phyloP scores from a whole-genome alignment of 164 flowering plant species.

The Magnolia officinalis region DNA sequence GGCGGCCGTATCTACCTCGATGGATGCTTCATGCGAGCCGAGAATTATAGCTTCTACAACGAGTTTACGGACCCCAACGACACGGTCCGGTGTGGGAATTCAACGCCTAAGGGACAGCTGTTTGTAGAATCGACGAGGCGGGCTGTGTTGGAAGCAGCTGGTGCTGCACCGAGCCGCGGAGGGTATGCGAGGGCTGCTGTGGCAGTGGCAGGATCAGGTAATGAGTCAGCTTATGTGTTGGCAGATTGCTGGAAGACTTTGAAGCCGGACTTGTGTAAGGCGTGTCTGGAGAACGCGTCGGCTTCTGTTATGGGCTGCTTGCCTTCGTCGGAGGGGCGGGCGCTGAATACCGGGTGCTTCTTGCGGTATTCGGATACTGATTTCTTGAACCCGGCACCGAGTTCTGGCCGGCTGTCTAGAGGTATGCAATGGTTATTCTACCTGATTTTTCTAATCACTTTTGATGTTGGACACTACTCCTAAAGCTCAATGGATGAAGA shows the following conservation, averaged over 20 bases:
- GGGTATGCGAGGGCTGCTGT: slow-evolving; percentile 46
- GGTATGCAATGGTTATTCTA: slow-evolving; percentile 29
- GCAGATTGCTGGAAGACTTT: slow-evolving; percentile 80
- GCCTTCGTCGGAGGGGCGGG: slow-evolving; percentile 84
- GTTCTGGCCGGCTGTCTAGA: slow-evolving; percentile 30
- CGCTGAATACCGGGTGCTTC: slow-evolving; percentile 80
- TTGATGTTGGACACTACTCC: too few species aligned
- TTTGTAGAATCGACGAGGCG: slow-evolving; percentile 44
- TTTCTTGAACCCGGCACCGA: slow-evolving; percentile 56
- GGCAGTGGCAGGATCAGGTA: slow-evolving; percentile 30
- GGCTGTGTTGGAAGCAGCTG: slow-evolving; percentile 45
- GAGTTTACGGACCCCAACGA: slow-evolving; percentile 62
- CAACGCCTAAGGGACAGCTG: slow-evolving; percentile 25
- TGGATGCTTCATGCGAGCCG: slow-evolving; percentile 23
- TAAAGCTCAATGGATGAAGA: too few species aligned
- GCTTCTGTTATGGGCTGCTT: slow-evolving; percentile 53
- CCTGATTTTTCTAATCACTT: too few species aligned
- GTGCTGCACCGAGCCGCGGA: slow-evolving; percentile 37
- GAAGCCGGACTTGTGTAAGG: slow-evolving; percentile 49
- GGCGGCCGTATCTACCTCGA: slow-evolving; percentile 19
- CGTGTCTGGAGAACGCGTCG: slow-evolving; percentile 70
- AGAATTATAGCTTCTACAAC: slow-evolving; percentile 27
- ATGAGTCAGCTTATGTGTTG: slow-evolving; percentile 62
- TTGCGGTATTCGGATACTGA: slow-evolving; percentile 75
- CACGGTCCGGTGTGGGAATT: slow-evolving; percentile 51